Conservation (phyloP, 2,329 filamentous ascomycete species). For the Hymenoscyphus repandus region DNA sequence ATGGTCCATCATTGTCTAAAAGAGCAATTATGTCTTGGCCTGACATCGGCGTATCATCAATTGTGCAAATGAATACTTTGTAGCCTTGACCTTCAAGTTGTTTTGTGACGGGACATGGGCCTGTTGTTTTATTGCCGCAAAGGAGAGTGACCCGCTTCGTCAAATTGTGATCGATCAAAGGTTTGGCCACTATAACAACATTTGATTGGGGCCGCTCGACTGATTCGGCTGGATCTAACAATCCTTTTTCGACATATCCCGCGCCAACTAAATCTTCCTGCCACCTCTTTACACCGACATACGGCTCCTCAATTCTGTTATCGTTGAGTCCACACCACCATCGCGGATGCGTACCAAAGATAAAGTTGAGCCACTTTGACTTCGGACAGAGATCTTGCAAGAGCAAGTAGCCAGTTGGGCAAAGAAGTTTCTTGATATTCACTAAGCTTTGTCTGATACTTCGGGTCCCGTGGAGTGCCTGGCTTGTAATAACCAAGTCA, state of each 20-base stretch:
- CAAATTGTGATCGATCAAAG: neutral
- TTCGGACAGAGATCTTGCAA: neutral
- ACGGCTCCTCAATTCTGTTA: neutral
- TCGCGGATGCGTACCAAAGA: neutral
- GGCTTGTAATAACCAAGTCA: constrained; percentile 26
- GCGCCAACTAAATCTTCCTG: neutral
- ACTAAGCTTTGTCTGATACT: constrained; percentile 13
- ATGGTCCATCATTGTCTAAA: constrained; percentile 14
- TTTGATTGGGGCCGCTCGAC: neutral
- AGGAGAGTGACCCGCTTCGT: neutral
- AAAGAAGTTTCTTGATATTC: constrained; percentile 1
- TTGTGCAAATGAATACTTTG: constrained; percentile 2
- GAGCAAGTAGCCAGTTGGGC: neutral
- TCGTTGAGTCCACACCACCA: neutral
- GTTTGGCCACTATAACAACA: neutral
- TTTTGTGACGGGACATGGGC: neutral
- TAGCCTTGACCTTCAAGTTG: constrained; percentile 7
- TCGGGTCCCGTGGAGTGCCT: constrained; percentile 25
- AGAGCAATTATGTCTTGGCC: constrained; percentile 14
- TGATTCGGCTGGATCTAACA: neutral
- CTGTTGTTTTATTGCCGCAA: neutral
- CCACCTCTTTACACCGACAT: neutral
- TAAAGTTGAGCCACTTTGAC: neutral
- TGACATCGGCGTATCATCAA: constrained; percentile 13
- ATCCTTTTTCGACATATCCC: neutral